Evolutionary conservation across 371 early-diverging fungal species (phyloP).

Genomic region (Nosema granulosis): DNA sequence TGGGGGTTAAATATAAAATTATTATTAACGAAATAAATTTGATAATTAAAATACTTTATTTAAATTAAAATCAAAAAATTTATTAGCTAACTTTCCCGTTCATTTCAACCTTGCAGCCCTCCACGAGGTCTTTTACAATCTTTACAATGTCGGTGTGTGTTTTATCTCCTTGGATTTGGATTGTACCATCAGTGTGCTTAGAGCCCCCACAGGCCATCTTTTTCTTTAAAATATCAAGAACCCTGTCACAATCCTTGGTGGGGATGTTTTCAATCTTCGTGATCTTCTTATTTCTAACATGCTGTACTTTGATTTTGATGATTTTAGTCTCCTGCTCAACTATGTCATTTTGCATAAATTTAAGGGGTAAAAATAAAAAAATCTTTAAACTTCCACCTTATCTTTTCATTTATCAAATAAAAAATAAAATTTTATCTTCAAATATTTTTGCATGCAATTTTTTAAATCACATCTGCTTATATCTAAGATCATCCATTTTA

Average conservation of each 20-base stretch:
- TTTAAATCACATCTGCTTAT: neutral
- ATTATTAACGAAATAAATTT: neutral
- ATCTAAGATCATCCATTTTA: neutral
- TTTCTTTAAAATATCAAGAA: slow-evolving; percentile 36
- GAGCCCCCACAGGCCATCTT: slow-evolving; percentile 50
- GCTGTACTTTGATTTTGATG: slow-evolving; percentile 48
- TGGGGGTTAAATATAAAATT: neutral
- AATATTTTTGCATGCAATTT: slow-evolving; percentile 1
- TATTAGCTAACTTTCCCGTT: slow-evolving; percentile 29
- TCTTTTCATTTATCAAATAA: neutral
- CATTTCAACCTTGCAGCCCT: slow-evolving; percentile 31
- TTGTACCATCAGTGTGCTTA: slow-evolving; percentile 21
- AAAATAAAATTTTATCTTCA: neutral
- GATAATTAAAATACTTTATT: neutral
- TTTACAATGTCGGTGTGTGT: slow-evolving; percentile 22
- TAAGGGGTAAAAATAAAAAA: neutral
- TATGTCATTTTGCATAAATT: slow-evolving; percentile 37
- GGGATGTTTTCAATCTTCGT: slow-evolving; percentile 49
- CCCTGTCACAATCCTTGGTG: neutral
- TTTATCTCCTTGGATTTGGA: slow-evolving; percentile 51
- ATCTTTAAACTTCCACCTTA: neutral
- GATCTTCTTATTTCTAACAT: slow-evolving; percentile 47
- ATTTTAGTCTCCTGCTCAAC: slow-evolving; percentile 24
- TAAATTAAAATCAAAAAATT: neutral
- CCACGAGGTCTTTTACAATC: slow-evolving; percentile 16